Evolutionary conservation across 208 protist genomes (phyloP).

Genomic region (Leishmania martiniquensis): DNA sequence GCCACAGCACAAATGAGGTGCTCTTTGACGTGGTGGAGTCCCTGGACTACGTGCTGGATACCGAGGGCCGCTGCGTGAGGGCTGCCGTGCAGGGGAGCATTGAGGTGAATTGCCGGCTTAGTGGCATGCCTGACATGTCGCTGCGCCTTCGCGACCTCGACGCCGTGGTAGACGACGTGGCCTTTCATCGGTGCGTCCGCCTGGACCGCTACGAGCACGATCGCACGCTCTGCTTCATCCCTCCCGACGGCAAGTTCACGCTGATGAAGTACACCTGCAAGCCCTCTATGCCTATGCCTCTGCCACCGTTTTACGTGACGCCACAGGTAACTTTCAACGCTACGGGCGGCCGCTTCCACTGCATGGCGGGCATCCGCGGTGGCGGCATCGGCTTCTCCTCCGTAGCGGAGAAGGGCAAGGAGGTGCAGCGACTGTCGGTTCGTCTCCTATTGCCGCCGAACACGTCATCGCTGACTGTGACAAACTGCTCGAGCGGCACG

Average conservation of each 20-base stretch:
- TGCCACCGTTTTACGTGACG: constrained; percentile 87
- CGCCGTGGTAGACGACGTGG: constrained; percentile 72
- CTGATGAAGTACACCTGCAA: constrained; percentile 86
- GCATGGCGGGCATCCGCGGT: constrained; percentile 81
- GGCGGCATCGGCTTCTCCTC: constrained; percentile 27
- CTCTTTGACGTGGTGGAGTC: constrained; percentile 93
- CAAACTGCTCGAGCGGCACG: constrained; percentile 69
- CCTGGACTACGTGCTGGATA: constrained; percentile 85
- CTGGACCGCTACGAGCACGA: constrained; percentile 72
- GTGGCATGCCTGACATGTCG: constrained; percentile 90
- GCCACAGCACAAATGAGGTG: constrained; percentile 88
- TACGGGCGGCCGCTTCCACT: constrained; percentile 79
- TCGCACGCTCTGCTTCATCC: constrained; percentile 84
- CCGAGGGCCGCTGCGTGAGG: constrained; percentile 65
- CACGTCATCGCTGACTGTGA: constrained; percentile 59
- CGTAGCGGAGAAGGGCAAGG: constrained; percentile 37
- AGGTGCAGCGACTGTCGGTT: constrained; percentile 75
- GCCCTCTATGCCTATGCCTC: constrained; percentile 30
- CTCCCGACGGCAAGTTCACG: constrained; percentile 91
- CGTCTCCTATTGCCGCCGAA: constrained; percentile 69
- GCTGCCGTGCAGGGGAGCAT: constrained; percentile 73
- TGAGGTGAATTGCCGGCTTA: constrained; percentile 84
- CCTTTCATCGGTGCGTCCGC: constrained; percentile 90
- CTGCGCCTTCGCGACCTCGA: constrained; percentile 70
- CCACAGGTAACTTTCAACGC: constrained; percentile 85